Evolutionary conservation across 106 monocot genomes (phyloP).

Genomic region (Allium cepa): DNA sequence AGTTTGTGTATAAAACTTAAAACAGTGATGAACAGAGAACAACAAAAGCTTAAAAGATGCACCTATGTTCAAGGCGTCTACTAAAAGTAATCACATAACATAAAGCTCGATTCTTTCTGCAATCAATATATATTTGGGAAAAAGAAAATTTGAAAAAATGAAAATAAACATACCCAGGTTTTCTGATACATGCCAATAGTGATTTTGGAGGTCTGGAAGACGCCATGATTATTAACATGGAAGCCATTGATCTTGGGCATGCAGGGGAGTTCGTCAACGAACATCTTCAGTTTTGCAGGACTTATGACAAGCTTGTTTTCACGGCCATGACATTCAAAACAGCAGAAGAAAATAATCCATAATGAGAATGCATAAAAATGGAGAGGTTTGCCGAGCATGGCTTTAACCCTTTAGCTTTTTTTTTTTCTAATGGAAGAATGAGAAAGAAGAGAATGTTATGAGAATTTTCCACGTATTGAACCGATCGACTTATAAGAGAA

Average conservation of each 20-base stretch:
- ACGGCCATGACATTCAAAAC: neutral
- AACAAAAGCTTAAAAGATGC: no score
- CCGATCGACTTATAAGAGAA: no score
- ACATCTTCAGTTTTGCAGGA: slow-evolving; percentile 47
- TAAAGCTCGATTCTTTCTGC: no score
- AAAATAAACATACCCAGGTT: slow-evolving; percentile 44
- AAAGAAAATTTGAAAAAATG: neutral
- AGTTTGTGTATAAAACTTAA: no score
- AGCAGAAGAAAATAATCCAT: neutral
- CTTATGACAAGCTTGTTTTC: slow-evolving; percentile 3
- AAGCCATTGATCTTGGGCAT: slow-evolving; percentile 49
- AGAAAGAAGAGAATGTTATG: no score
- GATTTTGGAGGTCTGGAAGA: slow-evolving; percentile 36
- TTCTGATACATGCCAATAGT: slow-evolving; percentile 81
- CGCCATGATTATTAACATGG: slow-evolving; percentile 9
- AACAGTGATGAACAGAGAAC: no score
- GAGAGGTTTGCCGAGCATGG: neutral
- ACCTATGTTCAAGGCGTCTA: no score
- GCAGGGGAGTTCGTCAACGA: slow-evolving; percentile 63
- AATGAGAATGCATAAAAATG: neutral
- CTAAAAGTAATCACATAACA: no score
- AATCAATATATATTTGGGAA: no score
- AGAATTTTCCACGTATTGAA: no score
- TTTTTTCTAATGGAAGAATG: no score
- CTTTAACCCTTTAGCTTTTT: no score